Percentiles rank a stretch among this genome's conserved stretches.
Evolutionary conservation across 371 early-diverging fungal genomes (phyloP).

Genomic region (Syncephalastrum contaminatum): DNA sequence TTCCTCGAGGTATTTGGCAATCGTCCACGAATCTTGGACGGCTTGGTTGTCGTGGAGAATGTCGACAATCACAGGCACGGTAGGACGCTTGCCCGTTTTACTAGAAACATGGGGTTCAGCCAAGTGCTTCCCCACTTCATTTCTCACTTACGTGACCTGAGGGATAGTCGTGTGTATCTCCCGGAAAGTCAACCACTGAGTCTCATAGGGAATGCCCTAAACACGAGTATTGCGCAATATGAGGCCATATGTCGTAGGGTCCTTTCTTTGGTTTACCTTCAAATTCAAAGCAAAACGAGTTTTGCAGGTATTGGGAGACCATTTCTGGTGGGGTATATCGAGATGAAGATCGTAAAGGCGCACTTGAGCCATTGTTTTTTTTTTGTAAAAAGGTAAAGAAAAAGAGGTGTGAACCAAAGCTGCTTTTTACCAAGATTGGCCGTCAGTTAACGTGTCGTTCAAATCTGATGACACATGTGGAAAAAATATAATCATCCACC

Average conservation of each 20-base stretch:
- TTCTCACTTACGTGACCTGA: conserved; percentile 12
- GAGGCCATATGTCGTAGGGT: neutral
- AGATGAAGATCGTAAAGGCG: conserved; percentile 17
- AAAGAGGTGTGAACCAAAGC: neutral
- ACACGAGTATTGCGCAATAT: neutral
- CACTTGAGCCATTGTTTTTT: conserved; percentile 11
- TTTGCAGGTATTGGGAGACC: conserved; percentile 25
- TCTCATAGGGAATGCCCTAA: conserved; percentile 19
- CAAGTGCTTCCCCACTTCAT: neutral
- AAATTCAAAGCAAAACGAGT: conserved; percentile 21
- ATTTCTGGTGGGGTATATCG: conserved; percentile 2
- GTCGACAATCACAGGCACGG: conserved; percentile 21
- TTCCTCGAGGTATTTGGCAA: conserved; percentile 22
- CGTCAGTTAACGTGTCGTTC: no score
- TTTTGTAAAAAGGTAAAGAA: neutral
- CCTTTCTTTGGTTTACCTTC: conserved; percentile 6
- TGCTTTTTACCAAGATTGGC: no score
- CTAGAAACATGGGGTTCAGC: conserved; percentile 1
- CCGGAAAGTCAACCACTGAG: conserved; percentile 9
- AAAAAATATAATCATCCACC: no score
- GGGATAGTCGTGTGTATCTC: conserved; percentile 10
- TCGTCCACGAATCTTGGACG: conserved; percentile 23
- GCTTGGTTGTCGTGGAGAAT: conserved; percentile 9
- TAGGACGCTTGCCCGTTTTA: conserved; percentile 9
- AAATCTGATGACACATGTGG: no score